Base-by-base conservation (phyloP, 768 basidiomycete genomes). In the Mycena maculata region DNA sequence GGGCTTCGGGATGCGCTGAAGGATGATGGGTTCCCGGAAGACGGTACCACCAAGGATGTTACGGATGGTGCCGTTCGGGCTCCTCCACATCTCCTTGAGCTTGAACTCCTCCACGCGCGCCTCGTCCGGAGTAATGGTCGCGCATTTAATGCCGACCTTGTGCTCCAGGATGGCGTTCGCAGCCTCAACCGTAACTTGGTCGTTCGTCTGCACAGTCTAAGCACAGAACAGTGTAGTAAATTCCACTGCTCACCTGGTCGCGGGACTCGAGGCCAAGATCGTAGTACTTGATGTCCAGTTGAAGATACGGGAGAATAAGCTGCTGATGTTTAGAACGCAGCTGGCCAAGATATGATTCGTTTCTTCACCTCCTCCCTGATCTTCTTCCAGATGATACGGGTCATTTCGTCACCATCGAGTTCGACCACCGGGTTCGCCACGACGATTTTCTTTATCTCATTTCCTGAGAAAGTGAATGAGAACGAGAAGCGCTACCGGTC, bases 391-490 rank as follows among this genome's bases (percentile, higher is more conserved):
- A 99, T 99, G 75, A 99, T 98, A 72, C 97, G 86, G 36, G 97
- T 99, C 97, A 99, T 99, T 82, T 99, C 97, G 80, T 98, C 96
- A 50, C 96, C 96, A 78, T 98, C 96, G 57, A 98, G 88, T 82
- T 98, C 96, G 52, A 98, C 95, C 49, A 98, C 88, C 8, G 95
- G 95, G 75, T 96, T 95, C 75, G 87, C 82, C 54, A 96, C 95
- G 30, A 85, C 86, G 74, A 98, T 96, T 77, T 92, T 93, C 77
- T 55, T 48, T 72, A 76, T 74, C 45, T 74, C 71, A 55, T 36
- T 68, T 64, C 63, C 66, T 74, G 54, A 28, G 60, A 63, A 60
- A 64, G 45, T 25, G 27, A 47, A 36, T 60, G 28, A 55, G 55
- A 4, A 50, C 18, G 36, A 33, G 31, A 9, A 22, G 15, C 47